Evolutionary conservation across 805 yeast species (phyloP), one percentile per base, ranked within the genome.

Genomic region (Debaryomyces castellii): DNA sequence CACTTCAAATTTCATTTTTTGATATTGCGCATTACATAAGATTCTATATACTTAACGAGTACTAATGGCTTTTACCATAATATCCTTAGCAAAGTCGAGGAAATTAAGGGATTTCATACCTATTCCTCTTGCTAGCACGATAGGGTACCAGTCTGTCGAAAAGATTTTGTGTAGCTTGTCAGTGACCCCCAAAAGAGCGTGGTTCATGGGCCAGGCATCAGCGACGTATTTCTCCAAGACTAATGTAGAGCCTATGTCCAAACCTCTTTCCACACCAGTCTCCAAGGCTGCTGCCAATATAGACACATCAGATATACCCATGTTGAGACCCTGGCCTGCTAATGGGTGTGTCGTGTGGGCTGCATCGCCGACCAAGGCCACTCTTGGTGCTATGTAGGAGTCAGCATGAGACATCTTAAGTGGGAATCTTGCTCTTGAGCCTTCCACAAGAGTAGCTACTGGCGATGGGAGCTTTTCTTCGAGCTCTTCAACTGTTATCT

Each of bases 331-430:
- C 67, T 94, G 99, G 8, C 99, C 99, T 3, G 97, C 97, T 48
- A 94, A 74, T 2, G 99, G 99, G 63, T 94, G 98, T 1, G 96
- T 89, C 0, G 97, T 86, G 57, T 94, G 99, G 0, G 98, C 98
- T 1, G 99, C 98, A 66, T 94, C 99, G 21, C 99, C 99, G 8
- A 92, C 87, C n/a, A 94, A 69, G 0, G 97, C 98, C 24, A 92
- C 77, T 53, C 98, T 75, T 3, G 87, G 91, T 2, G 81, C 81
- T 16, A 89, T 82, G 61, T 94, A 94, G 1, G 87, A 79, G 58
- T 94, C 98, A 2, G 96, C 96, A 60, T 94, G 97, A 17, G 90
- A 82, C 70, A 92, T 66, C 54, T 84, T 83, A 52, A 94, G 72
- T 18, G 99, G 99, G 72, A 94, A 94, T 39, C 86, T 76, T 0